phyloP scores from a whole-genome alignment of 371 early-diverging fungal genomes.

The Zopfochytrium polystomum region DNA sequence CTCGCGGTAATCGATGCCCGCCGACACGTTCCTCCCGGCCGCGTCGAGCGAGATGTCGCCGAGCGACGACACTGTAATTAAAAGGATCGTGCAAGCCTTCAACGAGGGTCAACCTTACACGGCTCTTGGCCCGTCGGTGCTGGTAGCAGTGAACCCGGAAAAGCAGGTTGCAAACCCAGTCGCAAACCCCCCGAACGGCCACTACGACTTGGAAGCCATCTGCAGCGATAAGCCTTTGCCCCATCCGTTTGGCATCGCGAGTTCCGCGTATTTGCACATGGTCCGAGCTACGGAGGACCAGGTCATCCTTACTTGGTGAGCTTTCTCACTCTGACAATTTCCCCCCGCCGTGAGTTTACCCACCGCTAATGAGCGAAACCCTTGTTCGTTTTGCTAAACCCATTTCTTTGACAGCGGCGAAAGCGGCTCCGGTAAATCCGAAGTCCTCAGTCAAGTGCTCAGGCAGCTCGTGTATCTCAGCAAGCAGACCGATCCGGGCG shows the following conservation, averaged over 20 bases:
- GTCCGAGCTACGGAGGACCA: slow-evolving; percentile 52
- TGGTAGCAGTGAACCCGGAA: slow-evolving; percentile 29
- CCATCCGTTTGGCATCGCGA: slow-evolving; percentile 85
- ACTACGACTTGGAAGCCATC: slow-evolving; percentile 19
- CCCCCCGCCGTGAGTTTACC: no score
- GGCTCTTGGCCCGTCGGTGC: slow-evolving; percentile 17
- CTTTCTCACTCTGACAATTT: no score
- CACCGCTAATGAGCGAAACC: not conserved
- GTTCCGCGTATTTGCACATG: slow-evolving; percentile 76
- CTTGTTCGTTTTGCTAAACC: not conserved
- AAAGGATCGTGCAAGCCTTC: slow-evolving; percentile 22
- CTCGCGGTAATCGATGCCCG: no score
- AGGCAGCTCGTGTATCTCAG: slow-evolving; percentile 30
- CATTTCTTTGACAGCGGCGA: slow-evolving; percentile 25
- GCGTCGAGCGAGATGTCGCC: no score
- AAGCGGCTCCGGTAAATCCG: slow-evolving; percentile 38
- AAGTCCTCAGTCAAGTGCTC: slow-evolving; percentile 32
- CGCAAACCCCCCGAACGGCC: not conserved
- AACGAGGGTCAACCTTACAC: slow-evolving; percentile 21
- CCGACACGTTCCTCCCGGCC: no score
- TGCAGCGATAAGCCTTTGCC: slow-evolving; percentile 46
- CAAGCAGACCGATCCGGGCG: slow-evolving; percentile 24
- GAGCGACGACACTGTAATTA: no score
- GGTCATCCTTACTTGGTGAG: slow-evolving; percentile 50
- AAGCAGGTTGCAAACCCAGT: not conserved